These are phyloP conservation scores for Cytospora paraplurivora DNA, from an alignment of 2,329 filamentous ascomycete species.

Conservation along the genomic window DNA sequence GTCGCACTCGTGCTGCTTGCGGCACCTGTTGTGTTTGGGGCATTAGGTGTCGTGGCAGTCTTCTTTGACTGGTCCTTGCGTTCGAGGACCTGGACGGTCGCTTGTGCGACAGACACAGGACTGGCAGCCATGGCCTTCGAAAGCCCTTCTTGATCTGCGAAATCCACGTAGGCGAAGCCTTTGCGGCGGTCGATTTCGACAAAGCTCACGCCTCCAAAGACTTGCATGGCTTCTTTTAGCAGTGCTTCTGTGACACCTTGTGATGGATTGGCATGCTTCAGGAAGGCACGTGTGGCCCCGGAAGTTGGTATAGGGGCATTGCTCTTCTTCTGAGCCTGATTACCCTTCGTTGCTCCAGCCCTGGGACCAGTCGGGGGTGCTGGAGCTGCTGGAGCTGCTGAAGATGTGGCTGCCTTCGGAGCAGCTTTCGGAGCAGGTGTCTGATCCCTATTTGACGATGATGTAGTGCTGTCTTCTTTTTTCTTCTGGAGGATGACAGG, in stretches of 20 bases:
- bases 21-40: neutral
- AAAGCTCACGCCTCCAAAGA: conserved; percentile 72
- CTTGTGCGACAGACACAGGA: conserved; percentile 79
- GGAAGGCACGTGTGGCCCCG: conserved; percentile 67
- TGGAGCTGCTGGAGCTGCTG: conserved; percentile 32
- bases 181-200: conserved; percentile 96
- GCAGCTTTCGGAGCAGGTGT: conserved; percentile 23
- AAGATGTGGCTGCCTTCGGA: conserved; percentile 33
- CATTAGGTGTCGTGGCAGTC: conserved; percentile 14
- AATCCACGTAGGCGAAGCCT: conserved; percentile 91
- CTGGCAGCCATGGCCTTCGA: conserved; percentile 80
- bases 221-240: conserved; percentile 72
- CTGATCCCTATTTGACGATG: conserved; percentile 33
- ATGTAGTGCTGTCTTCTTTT: conserved; percentile 34
- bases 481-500: conserved; percentile 45
- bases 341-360: conserved; percentile 29
- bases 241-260: conserved; percentile 87
- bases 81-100: conserved; percentile 84
- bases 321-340: conserved; percentile 38
- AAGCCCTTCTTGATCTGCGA: conserved; percentile 71
- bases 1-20: conserved; percentile 10
- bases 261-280: conserved; percentile 83
- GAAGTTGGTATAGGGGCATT: conserved; percentile 38
- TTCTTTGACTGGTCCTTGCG: conserved; percentile 62
- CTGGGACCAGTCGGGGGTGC: conserved; percentile 34